phyloP scores from a whole-genome alignment of 495 filamentous ascomycete species.

The Neurospora sp. region DNA sequence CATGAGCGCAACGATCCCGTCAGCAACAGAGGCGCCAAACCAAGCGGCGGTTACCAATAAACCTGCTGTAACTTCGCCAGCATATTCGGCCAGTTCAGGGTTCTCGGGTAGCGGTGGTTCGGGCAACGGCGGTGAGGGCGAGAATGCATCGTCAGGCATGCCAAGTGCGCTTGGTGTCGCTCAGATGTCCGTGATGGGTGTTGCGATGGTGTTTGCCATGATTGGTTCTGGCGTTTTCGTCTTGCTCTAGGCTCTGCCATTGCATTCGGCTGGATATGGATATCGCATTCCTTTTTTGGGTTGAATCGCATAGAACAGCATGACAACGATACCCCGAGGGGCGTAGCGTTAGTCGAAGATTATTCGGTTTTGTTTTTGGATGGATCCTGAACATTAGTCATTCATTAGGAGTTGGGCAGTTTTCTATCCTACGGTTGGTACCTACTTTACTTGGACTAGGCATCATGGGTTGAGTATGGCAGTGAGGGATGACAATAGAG shows the following conservation, averaged over 20 bases:
- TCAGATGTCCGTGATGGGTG: slow-evolving; percentile 23
- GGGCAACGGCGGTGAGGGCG: slow-evolving; percentile 3
- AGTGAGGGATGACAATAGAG: not conserved
- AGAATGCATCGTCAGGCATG: slow-evolving; percentile 21
- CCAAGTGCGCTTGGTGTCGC: slow-evolving; percentile 23
- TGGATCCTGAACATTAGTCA: not conserved
- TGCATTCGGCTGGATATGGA: not conserved
- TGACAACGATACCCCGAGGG: not conserved
- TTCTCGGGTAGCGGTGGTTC: slow-evolving; percentile 17
- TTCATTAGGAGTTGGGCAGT: not conserved
- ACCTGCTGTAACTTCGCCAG: slow-evolving; percentile 20
- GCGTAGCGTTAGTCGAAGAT: not conserved
- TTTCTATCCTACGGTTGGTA: not conserved
- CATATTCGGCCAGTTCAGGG: slow-evolving; percentile 29
- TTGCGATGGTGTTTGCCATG: slow-evolving; percentile 27
- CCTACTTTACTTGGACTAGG: not conserved
- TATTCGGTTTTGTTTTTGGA: not conserved
- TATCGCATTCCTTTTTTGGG: not conserved
- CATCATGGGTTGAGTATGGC: not conserved
- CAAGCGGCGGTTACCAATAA: slow-evolving; percentile 25
- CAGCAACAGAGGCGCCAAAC: slow-evolving; percentile 34
- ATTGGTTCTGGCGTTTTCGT: slow-evolving; percentile 34
- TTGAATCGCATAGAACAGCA: not conserved
- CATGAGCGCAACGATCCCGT: slow-evolving; percentile 39
- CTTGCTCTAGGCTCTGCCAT: slow-evolving; percentile 8